Evolutionary conservation across 768 basidiomycete genomes (phyloP), one percentile per base, ranked within the genome.

Genomic region (Tephrocybe rancida): DNA sequence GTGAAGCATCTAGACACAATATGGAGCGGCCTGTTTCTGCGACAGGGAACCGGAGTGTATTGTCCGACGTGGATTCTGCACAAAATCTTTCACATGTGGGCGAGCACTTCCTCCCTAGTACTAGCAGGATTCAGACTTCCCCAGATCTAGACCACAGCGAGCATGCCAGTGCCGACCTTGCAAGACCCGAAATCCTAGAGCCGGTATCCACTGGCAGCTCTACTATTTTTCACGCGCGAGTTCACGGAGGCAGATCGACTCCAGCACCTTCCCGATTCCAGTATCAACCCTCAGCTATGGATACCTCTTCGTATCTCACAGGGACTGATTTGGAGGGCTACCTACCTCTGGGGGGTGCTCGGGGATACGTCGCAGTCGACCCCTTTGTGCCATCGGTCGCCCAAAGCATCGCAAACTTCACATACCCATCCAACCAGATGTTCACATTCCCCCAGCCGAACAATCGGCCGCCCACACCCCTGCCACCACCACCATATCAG

Each of bases 281-380:
- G 29, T 39, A 50, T 29, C 49, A 39, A 34, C 49, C 49, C 3
- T 50, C 49, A 50, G 26, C 49, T 11, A 14, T 19, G 19, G 35
- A 49, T 10, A 27, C 41, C 26, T 51, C 50, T 4, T 51, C 27
- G 8, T 51, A 43, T 26, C 26, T 32, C 9, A 51, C 50, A 19
- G 25, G 30, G 14, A 29, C 41, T 4, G 50, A 51, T 41, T n/a
- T 26, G n/a, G 34, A 37, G 24, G 22, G 48, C 18, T 10, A 25
- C 10, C 16, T 37, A 4, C 16, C 16, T 37, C 7, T 16, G 10
- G 35, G 35, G 4, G 35, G 25, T 26, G 35, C 34, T 5, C 34
- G 5, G 3, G 25, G 37, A 14, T 48, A 38, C 21, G 48, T 48
- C 2, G 48, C 48, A 5, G 35, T 48, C 2, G 35, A 48, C 22